phyloP scores from a whole-genome alignment of 352 stramenopile species.

The Elongisporangium senticosum region DNA sequence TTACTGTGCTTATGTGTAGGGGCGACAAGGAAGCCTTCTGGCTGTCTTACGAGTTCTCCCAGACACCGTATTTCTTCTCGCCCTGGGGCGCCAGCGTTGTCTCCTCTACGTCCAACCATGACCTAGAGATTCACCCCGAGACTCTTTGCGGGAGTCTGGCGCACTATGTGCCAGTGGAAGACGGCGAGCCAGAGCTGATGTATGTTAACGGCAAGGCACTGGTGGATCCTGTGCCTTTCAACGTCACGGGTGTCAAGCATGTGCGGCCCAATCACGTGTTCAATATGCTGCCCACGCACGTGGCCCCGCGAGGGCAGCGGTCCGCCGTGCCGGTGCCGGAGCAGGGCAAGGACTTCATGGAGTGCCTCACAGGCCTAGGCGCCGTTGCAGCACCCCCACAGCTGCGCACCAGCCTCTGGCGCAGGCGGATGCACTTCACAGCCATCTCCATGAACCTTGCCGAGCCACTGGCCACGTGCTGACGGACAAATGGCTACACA shows the following conservation, averaged over 20 bases:
- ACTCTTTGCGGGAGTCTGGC: slow-evolving; percentile 27
- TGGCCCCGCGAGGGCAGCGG: slow-evolving; percentile 28
- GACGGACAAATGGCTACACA: slow-evolving; percentile 9
- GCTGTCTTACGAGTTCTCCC: slow-evolving; percentile 29
- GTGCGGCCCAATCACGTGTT: slow-evolving; percentile 26
- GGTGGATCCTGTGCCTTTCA: slow-evolving; percentile 33
- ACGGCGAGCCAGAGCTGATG: slow-evolving; percentile 19
- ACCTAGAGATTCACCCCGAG: slow-evolving; percentile 12
- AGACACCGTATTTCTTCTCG: slow-evolving; percentile 39
- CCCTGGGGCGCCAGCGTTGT: slow-evolving; percentile 25
- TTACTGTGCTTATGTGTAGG: no score
- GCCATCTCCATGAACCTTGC: slow-evolving; percentile 40
- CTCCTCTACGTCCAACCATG: slow-evolving; percentile 22
- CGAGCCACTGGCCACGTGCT: slow-evolving; percentile 26
- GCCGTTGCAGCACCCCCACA: slow-evolving; percentile 23
- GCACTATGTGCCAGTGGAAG: slow-evolving; percentile 12
- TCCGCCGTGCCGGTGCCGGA: slow-evolving; percentile 7
- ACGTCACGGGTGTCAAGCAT: slow-evolving; percentile 18
- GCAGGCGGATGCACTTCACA: slow-evolving; percentile 37
- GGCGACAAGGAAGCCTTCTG: slow-evolving; percentile 29
- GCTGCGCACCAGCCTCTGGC: slow-evolving; percentile 30
- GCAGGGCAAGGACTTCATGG: slow-evolving; percentile 33
- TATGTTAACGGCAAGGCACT: slow-evolving; percentile 40
- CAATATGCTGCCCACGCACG: slow-evolving; percentile 40
- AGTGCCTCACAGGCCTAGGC: slow-evolving; percentile 45